These are phyloP conservation scores for Candida sanyaensis DNA, from an alignment of 1,139 yeast species.

Conservation along the genomic window DNA sequence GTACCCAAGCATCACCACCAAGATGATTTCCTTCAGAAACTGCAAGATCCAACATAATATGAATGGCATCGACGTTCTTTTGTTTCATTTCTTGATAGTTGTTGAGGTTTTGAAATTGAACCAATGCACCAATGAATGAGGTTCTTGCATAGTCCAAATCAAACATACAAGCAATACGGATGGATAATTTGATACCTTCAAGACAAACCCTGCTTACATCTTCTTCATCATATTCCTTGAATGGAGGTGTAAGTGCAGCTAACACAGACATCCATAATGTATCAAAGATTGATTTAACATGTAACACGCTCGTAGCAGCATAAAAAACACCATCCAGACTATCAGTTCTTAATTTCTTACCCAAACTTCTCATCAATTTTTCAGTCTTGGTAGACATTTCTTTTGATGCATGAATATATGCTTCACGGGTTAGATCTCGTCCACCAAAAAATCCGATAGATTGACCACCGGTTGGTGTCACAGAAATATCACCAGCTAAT, in stretches of 20 bases:
- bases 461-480: slow-evolving; percentile 27
- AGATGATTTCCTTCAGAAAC: slow-evolving; percentile 75
- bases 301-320: slow-evolving; percentile 78
- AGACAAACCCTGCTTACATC: slow-evolving; percentile 72
- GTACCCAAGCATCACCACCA: slow-evolving; percentile 71
- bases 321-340: slow-evolving; percentile 30
- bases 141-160: slow-evolving; percentile 83
- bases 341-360: slow-evolving; percentile 43
- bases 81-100: slow-evolving; percentile 76
- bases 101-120: slow-evolving; percentile 81
- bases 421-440: slow-evolving; percentile 77
- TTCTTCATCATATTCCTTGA: slow-evolving; percentile 82
- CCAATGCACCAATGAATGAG: slow-evolving; percentile 86
- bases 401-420: slow-evolving; percentile 87
- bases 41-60: slow-evolving; percentile 74
- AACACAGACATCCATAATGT: slow-evolving; percentile 95
- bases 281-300: slow-evolving; percentile 91
- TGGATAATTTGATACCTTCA: slow-evolving; percentile 83
- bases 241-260: slow-evolving; percentile 93
- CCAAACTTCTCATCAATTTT: slow-evolving; percentile 71
- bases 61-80: slow-evolving; percentile 81
- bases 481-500: slow-evolving; percentile 59
- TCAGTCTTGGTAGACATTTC: slow-evolving; percentile 93
- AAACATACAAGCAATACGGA: slow-evolving; percentile 82
- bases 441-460: slow-evolving; percentile 72